Base-by-base conservation (phyloP, 345 rosid genomes). In the Eucalyptus brandiana region DNA sequence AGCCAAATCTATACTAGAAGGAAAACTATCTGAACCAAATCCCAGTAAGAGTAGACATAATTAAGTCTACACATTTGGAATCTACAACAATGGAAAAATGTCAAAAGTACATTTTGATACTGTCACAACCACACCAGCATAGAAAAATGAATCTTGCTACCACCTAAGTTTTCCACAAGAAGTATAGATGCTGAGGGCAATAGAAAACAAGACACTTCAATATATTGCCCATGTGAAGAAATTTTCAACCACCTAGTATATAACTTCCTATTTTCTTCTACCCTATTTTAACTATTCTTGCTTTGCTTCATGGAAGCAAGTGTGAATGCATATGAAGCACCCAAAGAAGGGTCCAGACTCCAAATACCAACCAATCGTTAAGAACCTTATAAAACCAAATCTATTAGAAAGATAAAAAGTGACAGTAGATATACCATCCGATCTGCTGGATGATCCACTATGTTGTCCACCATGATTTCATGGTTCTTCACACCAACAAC, bases 341-440 rank as follows among this genome's bases (percentile, higher is more conserved):
- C 87, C 47, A 90, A 34, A 49, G 28, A 21, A 13, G 87, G 87
- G 53, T 87, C 85, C 86, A 50, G 30, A 87, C 67, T 85, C 19
- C 44, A 34, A 19, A 76, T 40, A 76, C 85, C 47, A 23, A 76
- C 47, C 85, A 76, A 76, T 76, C 16, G 2, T 76, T 23, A 76
- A 21, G 85, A 76, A 76, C 45, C 30, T 76, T 76, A 76, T 76
- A 23, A 11, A 37, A 76, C 83, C 28, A 21, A 76, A 76, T 40
- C 83, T 40, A 12, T 40, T 37, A 21, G 23, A 76, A 76, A 23
- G 16, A 76, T 47, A 76, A 76, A 37, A 76, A 21, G 51, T 28
- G 28, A 65, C 76, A 89, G 67, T 67, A 58, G 89, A n/a, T 44
- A 89, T 93, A 97, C 96, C 97, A 49, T 56, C 58, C 92, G 88